phyloP scores from a whole-genome alignment of 345 rosid genomes.

The Mallotus nudiflorus region DNA sequence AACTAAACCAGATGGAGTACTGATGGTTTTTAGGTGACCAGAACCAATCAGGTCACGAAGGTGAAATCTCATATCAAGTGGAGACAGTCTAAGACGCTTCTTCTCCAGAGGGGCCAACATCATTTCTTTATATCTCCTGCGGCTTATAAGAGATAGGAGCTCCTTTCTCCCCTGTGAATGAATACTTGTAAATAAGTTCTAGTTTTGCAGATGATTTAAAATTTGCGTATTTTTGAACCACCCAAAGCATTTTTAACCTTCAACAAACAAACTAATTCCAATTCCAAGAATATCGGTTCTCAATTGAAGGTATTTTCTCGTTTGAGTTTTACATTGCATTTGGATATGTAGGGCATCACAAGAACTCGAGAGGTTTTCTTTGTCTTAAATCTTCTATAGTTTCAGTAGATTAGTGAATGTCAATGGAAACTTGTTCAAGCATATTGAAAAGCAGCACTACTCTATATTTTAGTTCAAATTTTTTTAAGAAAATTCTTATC shows the following conservation, averaged over 20 bases:
- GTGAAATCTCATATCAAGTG: conserved; percentile 93
- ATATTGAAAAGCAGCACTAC: background rate
- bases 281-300: background rate
- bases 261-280: background rate
- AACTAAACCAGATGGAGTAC: conserved; percentile 27
- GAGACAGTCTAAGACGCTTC: conserved; percentile 73
- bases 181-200: conserved; percentile 1
- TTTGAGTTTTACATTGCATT: background rate
- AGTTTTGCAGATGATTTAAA: background rate
- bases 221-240: background rate
- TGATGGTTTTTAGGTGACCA: conserved; percentile 40
- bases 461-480: background rate
- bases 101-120: conserved; percentile 81
- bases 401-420: background rate
- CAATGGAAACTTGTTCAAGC: background rate
- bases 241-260: background rate
- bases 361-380: background rate
- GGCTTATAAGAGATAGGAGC: conserved; percentile 71
- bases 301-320: background rate
- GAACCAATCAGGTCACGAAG: conserved; percentile 94
- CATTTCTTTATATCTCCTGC: conserved; percentile 88
- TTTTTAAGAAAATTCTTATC: background rate
- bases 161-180: conserved; percentile 82
- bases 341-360: background rate
- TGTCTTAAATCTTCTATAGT: background rate